Evolutionary conservation across 164 flowering plant genomes (phyloP).

Genomic region (Nelumbo lutea): DNA sequence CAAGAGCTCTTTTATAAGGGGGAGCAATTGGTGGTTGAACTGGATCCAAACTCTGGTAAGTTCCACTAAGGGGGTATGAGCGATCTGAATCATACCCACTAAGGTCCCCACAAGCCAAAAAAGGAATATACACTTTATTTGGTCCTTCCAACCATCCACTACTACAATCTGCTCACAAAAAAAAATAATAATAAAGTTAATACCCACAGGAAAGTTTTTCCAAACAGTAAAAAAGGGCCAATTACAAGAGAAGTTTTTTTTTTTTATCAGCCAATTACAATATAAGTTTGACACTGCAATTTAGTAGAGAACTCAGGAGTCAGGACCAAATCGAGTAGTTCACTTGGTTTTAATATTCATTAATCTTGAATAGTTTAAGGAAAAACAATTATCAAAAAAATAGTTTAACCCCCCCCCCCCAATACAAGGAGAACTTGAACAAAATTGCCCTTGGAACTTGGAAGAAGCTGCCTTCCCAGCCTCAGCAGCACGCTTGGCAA

Average conservation of each 20-base stretch:
- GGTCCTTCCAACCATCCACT: constrained; percentile 98
- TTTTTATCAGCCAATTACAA: neutral
- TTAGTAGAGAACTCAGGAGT: too few species aligned
- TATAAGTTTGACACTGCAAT: too few species aligned
- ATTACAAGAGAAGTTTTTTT: neutral
- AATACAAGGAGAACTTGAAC: too few species aligned
- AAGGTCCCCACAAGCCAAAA: constrained; percentile 94
- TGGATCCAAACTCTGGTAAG: constrained; percentile 84
- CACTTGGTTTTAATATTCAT: too few species aligned
- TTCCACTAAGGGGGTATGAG: constrained; percentile 95
- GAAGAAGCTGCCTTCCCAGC: too few species aligned
- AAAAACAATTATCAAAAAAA: too few species aligned
- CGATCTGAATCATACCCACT: constrained; percentile 91
- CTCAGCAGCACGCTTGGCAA: neutral
- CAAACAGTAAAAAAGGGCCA: neutral
- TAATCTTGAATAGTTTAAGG: too few species aligned
- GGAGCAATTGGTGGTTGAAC: constrained; percentile 98
- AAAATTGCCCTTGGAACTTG: too few species aligned
- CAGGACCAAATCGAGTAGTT: too few species aligned
- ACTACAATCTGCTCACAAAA: constrained; percentile 67
- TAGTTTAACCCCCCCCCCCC: too few species aligned
- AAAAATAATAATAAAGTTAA: constrained; percentile 1
- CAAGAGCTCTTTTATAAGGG: constrained; percentile 90
- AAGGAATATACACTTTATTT: constrained; percentile 91
- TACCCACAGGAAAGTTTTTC: neutral